These are phyloP conservation scores for Pythium aristosporum DNA, from an alignment of 352 stramenopile genomes.

Conservation along the genomic window DNA sequence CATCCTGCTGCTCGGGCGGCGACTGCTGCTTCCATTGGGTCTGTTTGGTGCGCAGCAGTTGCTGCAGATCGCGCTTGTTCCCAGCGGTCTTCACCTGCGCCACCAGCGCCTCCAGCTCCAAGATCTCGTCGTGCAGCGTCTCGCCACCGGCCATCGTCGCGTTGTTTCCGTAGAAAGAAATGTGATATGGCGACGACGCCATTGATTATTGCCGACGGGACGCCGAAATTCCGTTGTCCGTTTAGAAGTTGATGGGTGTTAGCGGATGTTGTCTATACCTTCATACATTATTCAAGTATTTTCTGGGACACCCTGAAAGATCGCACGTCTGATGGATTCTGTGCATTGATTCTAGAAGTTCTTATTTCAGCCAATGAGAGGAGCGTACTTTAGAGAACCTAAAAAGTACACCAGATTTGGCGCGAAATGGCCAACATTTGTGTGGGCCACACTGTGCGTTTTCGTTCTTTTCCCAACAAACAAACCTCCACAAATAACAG, in stretches of 20 bases:
- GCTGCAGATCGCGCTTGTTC: constrained; percentile 62
- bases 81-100: constrained; percentile 46
- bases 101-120: constrained; percentile 69
- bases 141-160: constrained; percentile 31
- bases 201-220: too few species aligned
- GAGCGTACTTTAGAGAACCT: constrained; percentile 11
- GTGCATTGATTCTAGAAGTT: constrained; percentile 20
- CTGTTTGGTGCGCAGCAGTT: constrained; percentile 63
- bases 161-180: neutral
- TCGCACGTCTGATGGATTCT: neutral
- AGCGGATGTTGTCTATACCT: constrained; percentile 1
- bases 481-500: neutral
- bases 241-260: constrained; percentile 11
- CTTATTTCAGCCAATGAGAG: constrained; percentile 11
- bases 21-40: constrained; percentile 33
- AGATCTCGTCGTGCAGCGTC: constrained; percentile 49
- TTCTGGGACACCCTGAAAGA: neutral
- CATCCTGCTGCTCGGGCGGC: constrained; percentile 22
- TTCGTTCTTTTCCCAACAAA: neutral
- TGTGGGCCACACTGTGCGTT: constrained; percentile 20
- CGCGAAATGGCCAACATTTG: constrained; percentile 15
- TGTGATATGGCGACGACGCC: neutral
- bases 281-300: constrained; percentile 12
- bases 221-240: neutral
- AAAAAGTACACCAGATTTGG: constrained; percentile 15